phyloP scores from a whole-genome alignment of 2,329 filamentous ascomycete species.

The Penicillium brasilianum region DNA sequence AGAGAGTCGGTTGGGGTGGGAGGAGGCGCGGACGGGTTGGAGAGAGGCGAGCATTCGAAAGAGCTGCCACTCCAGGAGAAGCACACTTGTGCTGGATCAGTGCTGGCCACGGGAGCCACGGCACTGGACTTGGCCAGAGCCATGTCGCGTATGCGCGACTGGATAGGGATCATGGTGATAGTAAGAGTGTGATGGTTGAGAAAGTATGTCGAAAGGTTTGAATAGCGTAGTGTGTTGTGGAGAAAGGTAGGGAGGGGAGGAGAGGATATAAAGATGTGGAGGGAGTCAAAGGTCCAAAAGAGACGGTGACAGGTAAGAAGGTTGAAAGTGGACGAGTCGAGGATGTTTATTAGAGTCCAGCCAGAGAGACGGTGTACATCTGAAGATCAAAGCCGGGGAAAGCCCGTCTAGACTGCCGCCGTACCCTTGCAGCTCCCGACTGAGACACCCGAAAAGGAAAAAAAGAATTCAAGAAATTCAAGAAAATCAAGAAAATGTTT shows the following conservation, averaged over 20 bases:
- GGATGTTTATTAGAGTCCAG: slow-evolving; percentile 24
- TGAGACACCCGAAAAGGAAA: slow-evolving; percentile 21
- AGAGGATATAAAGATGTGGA: slow-evolving; percentile 3
- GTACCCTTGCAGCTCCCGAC: slow-evolving; percentile 31
- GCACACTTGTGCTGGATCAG: slow-evolving; percentile 29
- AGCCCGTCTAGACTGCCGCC: slow-evolving; percentile 34
- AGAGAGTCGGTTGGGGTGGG: slow-evolving; percentile 46
- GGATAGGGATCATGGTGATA: slow-evolving; percentile 31
- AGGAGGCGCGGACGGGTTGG: slow-evolving; percentile 45
- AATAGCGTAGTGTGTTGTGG: slow-evolving; percentile 9
- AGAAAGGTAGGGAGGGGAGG: slow-evolving; percentile 5
- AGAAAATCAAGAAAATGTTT: no score
- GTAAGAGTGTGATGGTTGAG: slow-evolving; percentile 2
- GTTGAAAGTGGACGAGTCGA: background rate
- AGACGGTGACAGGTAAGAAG: slow-evolving; percentile 10
- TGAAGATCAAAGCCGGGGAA: slow-evolving; percentile 33
- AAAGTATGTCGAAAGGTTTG: slow-evolving; percentile 4
- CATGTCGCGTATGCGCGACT: slow-evolving; percentile 30
- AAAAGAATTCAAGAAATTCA: background rate
- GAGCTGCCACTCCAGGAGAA: slow-evolving; percentile 33
- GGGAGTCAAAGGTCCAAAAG: background rate
- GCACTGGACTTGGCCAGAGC: slow-evolving; percentile 26
- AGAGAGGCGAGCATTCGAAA: slow-evolving; percentile 35
- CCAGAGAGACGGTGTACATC: slow-evolving; percentile 20
- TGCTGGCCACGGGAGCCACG: slow-evolving; percentile 29